These are phyloP conservation scores for Paulownia fortunei DNA, from an alignment of 257 asterid species.

Conservation along the genomic window DNA sequence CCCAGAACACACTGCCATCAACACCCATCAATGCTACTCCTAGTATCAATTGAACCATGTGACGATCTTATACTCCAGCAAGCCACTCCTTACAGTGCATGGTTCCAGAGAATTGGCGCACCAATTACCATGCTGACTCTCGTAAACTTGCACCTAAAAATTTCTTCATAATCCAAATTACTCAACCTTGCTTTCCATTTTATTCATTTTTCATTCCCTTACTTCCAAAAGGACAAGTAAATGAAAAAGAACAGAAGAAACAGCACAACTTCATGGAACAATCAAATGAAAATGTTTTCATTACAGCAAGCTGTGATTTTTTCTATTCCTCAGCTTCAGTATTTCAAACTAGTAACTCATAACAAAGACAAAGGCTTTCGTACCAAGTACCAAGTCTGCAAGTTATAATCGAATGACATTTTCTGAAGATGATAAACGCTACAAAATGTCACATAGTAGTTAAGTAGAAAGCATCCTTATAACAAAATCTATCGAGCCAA, in stretches of 20 bases:
- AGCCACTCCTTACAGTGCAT: too few species aligned
- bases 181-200: too few species aligned
- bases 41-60: too few species aligned
- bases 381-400: not conserved
- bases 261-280: not conserved
- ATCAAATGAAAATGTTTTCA: constrained; percentile 15
- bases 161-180: too few species aligned
- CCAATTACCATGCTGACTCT: too few species aligned
- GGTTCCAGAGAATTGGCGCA: too few species aligned
- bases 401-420: not conserved
- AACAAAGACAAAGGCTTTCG: not conserved
- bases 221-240: not conserved
- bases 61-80: too few species aligned
- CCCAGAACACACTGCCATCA: too few species aligned
- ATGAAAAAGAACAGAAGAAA: not conserved
- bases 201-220: not conserved
- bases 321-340: constrained; percentile 17
- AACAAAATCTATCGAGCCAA: constrained; percentile 21
- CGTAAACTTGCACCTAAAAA: too few species aligned
- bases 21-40: too few species aligned
- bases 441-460: constrained; percentile 14
- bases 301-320: not conserved
- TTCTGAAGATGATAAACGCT: not conserved
- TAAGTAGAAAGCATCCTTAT: constrained; percentile 7
- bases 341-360: not conserved